A percentile compares a stretch with the other conserved stretches of the same genome.
These are phyloP conservation scores for Betula pendula DNA, from an alignment of 306 rosid genomes.

Conservation along the genomic window DNA sequence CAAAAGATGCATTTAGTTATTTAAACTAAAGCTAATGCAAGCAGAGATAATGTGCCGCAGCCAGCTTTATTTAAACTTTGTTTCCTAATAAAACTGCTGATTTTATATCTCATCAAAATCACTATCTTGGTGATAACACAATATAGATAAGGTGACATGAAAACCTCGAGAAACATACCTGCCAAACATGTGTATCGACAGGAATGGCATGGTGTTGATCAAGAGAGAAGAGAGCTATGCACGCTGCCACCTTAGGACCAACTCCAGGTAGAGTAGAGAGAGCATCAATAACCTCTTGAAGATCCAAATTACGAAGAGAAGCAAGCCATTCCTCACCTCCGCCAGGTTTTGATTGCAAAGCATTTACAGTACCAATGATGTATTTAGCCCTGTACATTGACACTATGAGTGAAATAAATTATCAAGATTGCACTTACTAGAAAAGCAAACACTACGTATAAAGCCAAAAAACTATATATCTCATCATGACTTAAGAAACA, in stretches of 20 bases:
- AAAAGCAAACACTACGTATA: not conserved
- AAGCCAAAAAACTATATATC: not conserved
- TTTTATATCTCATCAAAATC: not conserved
- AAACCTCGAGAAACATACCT: constrained; percentile 47
- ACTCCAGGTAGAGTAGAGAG: constrained; percentile 83
- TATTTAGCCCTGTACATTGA: constrained; percentile 72
- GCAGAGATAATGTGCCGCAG: not conserved
- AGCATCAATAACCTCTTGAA: constrained; percentile 53
- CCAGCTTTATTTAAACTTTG: not conserved
- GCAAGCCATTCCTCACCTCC: constrained; percentile 88
- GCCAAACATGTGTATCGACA: constrained; percentile 93
- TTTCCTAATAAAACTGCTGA: not conserved
- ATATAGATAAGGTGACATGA: not conserved
- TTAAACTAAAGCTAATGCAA: not conserved
- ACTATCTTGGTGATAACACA: not conserved
- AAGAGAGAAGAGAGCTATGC: constrained; percentile 91
- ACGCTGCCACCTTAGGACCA: constrained; percentile 97
- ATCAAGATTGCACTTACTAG: not conserved
- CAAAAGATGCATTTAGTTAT: constrained; percentile 2
- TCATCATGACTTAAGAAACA: not conserved
- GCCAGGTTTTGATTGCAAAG: constrained; percentile 59
- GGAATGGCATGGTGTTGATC: constrained; percentile 97
- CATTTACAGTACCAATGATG: constrained; percentile 63
- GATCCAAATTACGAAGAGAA: constrained; percentile 71
- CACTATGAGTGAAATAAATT: constrained; percentile 3